Conservation (phyloP, 2,329 filamentous ascomycete genomes). For the Claviceps citrina region DNA sequence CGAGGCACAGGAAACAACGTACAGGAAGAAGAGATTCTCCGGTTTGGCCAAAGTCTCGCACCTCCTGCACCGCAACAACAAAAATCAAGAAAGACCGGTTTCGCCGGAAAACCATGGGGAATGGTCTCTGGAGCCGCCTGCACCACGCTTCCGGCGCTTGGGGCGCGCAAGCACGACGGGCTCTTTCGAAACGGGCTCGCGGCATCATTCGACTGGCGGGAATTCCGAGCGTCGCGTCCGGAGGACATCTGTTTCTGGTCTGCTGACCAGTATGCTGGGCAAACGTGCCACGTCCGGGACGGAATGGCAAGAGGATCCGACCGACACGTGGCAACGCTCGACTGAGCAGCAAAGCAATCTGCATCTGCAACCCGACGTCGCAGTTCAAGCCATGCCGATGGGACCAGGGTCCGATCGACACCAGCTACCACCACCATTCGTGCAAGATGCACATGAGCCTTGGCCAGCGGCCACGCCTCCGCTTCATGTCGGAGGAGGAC, state of each 20-base stretch:
- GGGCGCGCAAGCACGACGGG: conserved; percentile 13
- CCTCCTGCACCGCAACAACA: neutral
- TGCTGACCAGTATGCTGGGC: conserved; percentile 17
- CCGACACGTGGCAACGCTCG: neutral
- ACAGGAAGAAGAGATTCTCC: conserved; percentile 31
- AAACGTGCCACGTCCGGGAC: conserved; percentile 9
- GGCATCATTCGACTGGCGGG: conserved; percentile 6
- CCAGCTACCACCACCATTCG: neutral
- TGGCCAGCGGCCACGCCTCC: neutral
- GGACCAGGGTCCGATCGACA: neutral
- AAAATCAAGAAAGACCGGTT: neutral
- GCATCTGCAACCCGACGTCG: neutral
- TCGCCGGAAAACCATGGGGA: neutral
- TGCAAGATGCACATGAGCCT: neutral
- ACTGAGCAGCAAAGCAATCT: neutral
- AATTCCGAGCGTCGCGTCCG: conserved; percentile 10
- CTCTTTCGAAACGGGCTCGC: conserved; percentile 9
- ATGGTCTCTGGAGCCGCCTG: conserved; percentile 5
- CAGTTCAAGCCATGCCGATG: neutral
- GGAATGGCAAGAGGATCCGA: neutral
- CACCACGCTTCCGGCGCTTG: conserved; percentile 7
- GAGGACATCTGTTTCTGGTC: conserved; percentile 16
- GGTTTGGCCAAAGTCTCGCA: conserved; percentile 17
- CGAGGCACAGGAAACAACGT: conserved; percentile 4
- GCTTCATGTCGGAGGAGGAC: neutral